Evolutionary conservation across 495 filamentous ascomycete species (phyloP), one percentile per base, ranked within the genome.

Genomic region (Penicillium psychrofluorescens): DNA sequence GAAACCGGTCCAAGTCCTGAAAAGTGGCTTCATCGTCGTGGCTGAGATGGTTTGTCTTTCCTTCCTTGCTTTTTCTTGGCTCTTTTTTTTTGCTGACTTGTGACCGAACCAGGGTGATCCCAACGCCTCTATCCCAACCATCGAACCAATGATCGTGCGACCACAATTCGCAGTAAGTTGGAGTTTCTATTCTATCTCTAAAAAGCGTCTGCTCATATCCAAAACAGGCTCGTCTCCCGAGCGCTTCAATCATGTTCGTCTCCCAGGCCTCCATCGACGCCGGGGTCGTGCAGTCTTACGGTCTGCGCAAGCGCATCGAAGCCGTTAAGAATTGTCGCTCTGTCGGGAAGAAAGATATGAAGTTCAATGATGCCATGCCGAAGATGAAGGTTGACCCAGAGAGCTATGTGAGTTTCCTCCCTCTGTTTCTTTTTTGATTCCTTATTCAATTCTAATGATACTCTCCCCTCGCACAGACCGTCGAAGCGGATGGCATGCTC

Each of bases 341-440:
- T 13, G 77, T 97, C 40, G 72, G 85, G 12, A 98, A 98, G 76
- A 76, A 71, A 56, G 87, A 97, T 58, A 96, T 98, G 91, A 92
- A 90, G 64, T 88, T 78, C 64, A 98, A 98, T 64, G 83, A 90
- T 54, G 62, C 66, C 13, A 90, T 83, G 83, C 92, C 92, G 12
- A 81, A 74, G 67, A 97, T 97, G 89, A 83, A 75, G 60, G 92
- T 98, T 34, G 90, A 98, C 55, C 88, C 92, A 8, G 92, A 97
- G 70, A 80, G 76, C 53, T 98, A 95, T 65, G 69, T 77, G 50
- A 66, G 72, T 70, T 37, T 37, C 33, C 35, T 29, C 33, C 16
- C 4, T 34, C 27, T 46, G 8, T 36, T 7, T 13, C 8, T 11
- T 27, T 22, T 22, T 0, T 22, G 22, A 13, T 38, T 27, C 35